phyloP scores from a whole-genome alignment of 2,329 filamentous ascomycete species.

The Botrytis galanthina region DNA sequence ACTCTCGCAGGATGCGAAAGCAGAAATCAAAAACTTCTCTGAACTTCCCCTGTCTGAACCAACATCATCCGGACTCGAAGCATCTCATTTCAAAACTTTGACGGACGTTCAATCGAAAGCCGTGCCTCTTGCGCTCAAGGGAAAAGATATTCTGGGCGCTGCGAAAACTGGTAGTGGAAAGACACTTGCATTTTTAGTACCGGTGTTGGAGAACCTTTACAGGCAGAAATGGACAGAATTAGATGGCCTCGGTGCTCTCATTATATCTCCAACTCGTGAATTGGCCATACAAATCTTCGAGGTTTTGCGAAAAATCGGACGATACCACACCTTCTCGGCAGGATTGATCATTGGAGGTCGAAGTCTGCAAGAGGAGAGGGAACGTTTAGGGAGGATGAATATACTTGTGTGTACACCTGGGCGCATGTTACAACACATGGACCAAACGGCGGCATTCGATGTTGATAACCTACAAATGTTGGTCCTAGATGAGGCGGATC shows the following conservation, averaged over 20 bases:
- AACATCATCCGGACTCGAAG: conserved; percentile 74
- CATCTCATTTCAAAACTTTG: conserved; percentile 83
- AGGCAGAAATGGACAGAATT: conserved; percentile 83
- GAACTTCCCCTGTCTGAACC: conserved; percentile 83
- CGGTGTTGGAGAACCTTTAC: conserved; percentile 89
- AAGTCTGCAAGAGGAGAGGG: conserved; percentile 80
- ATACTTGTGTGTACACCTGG: conserved; percentile 95
- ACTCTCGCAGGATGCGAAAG: conserved; percentile 36
- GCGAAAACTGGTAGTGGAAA: conserved; percentile 96
- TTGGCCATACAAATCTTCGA: conserved; percentile 96
- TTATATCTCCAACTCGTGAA: conserved; percentile 92
- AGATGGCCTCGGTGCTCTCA: conserved; percentile 88
- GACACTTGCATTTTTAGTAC: conserved; percentile 88
- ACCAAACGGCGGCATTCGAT: conserved; percentile 87
- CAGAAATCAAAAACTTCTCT: conserved; percentile 62
- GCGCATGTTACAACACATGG: conserved; percentile 91
- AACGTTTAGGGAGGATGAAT: conserved; percentile 87
- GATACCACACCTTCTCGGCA: conserved; percentile 86
- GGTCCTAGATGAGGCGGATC: conserved; percentile 92
- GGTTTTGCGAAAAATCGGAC: conserved; percentile 84
- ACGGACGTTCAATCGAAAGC: conserved; percentile 90
- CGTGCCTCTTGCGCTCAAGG: conserved; percentile 83
- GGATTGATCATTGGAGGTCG: conserved; percentile 93
- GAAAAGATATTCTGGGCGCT: conserved; percentile 84
- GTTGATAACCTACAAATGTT: conserved; percentile 89